Conservation (phyloP, 1,284 basidiomycete genomes). For the Amylostereum areolatum region DNA sequence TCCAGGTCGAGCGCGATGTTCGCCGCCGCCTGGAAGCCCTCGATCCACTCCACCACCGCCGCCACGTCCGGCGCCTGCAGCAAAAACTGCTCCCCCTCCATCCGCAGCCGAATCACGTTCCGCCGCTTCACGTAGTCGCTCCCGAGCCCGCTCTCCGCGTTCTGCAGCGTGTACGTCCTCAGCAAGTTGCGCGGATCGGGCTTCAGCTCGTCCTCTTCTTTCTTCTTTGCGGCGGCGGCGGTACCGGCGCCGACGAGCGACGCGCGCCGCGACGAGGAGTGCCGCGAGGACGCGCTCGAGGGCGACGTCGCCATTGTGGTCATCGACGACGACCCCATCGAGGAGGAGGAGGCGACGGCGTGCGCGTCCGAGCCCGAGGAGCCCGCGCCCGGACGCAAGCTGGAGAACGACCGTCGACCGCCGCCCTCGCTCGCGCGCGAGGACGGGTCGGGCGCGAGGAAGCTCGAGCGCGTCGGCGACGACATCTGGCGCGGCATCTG, state of each 20-base stretch:
- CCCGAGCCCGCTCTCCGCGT: slow-evolving; percentile 89
- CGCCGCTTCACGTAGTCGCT: slow-evolving; percentile 93
- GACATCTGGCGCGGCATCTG: neutral
- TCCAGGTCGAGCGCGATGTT: slow-evolving; percentile 93
- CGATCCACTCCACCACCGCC: slow-evolving; percentile 93
- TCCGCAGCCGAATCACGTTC: slow-evolving; percentile 90
- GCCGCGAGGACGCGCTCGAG: neutral
- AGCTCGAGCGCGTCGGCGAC: slow-evolving; percentile 17
- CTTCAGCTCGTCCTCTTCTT: slow-evolving; percentile 25
- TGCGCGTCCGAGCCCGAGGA: neutral
- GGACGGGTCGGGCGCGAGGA: slow-evolving; percentile 17
- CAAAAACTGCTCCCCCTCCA: slow-evolving; percentile 96
- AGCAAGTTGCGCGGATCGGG: slow-evolving; percentile 46
- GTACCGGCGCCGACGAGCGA: slow-evolving; percentile 1
- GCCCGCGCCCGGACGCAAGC: neutral
- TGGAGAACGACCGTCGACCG: slow-evolving; percentile 8
- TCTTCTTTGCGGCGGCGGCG: slow-evolving; percentile 7
- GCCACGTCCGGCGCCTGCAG: slow-evolving; percentile 85
- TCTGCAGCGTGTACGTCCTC: slow-evolving; percentile 76
- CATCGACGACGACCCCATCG: no score
- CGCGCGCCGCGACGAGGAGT: neutral
- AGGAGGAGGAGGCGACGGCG: neutral
- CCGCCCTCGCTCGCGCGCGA: slow-evolving; percentile 5
- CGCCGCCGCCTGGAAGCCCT: slow-evolving; percentile 91
- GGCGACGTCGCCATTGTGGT: neutral